Percentiles rank a stretch among this genome's conserved stretches.
Conservation (phyloP, 345 rosid genomes). For the Citrus hindsii region DNA sequence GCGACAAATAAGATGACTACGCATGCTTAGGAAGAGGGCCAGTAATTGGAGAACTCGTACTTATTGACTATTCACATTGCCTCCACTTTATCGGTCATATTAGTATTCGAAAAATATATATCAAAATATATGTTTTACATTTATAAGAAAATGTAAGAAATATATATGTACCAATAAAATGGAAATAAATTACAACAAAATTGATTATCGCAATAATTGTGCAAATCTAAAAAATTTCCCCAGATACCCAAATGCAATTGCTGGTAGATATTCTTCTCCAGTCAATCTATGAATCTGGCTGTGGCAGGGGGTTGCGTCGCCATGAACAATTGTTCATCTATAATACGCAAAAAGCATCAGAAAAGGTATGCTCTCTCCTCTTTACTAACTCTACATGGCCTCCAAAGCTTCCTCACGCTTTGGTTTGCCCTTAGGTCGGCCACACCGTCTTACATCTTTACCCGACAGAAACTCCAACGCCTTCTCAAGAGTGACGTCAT, state of each 20-base stretch:
- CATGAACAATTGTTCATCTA: not conserved
- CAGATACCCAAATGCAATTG: not conserved
- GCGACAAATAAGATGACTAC: not conserved
- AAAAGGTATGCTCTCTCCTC: not conserved
- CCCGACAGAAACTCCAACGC: slow-evolving; percentile 71
- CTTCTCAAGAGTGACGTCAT: slow-evolving; percentile 61
- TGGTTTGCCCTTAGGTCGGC: slow-evolving; percentile 66
- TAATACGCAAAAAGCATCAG: not conserved
- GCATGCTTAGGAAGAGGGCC: not conserved
- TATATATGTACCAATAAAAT: not conserved
- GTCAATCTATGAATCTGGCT: not conserved
- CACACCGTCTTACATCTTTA: slow-evolving; percentile 47
- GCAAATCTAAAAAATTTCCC: not conserved
- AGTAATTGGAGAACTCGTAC: not conserved
- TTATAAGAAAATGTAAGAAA: not conserved
- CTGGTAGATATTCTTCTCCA: not conserved
- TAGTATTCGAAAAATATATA: not conserved
- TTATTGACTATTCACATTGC: not conserved
- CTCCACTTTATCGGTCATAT: not conserved
- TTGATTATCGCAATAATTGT: not conserved
- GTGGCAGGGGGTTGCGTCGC: not conserved
- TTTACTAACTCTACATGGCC: slow-evolving; percentile 14
- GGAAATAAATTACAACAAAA: slow-evolving; percentile 5
- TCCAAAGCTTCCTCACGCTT: slow-evolving; percentile 36
- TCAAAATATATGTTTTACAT: not conserved